Conservation (phyloP, 2,329 filamentous ascomycete species). For the Chaetomiaceae sp. region DNA sequence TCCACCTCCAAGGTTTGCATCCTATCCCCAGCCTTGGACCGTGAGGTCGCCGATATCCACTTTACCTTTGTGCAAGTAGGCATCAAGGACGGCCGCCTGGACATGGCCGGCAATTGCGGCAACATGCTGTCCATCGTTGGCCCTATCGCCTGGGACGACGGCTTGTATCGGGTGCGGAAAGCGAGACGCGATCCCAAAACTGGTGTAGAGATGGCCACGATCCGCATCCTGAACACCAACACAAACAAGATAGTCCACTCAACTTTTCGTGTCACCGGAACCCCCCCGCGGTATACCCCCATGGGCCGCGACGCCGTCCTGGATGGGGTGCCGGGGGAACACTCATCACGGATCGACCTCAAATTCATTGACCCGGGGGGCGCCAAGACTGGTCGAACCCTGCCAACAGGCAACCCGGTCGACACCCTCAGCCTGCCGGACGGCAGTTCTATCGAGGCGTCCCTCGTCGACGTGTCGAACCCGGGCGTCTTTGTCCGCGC, state of each 20-base stretch:
- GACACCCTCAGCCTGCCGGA: conserved; percentile 32
- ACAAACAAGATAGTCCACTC: conserved; percentile 52
- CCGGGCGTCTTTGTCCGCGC: conserved; percentile 39
- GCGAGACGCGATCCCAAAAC: conserved; percentile 10
- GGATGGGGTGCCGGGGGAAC: conserved; percentile 38
- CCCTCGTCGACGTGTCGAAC: conserved; percentile 40
- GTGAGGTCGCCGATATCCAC: conserved; percentile 22
- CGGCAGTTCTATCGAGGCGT: conserved; percentile 31
- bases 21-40: conserved; percentile 41
- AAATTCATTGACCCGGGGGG: conserved; percentile 39
- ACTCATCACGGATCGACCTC: conserved; percentile 35
- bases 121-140: conserved; percentile 68
- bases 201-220: conserved; percentile 34
- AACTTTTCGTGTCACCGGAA: conserved; percentile 34
- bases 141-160: conserved; percentile 57
- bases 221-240: conserved; percentile 67
- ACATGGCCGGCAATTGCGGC: conserved; percentile 69
- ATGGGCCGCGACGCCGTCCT: conserved; percentile 36
- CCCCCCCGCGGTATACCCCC: conserved; percentile 31
- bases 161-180: conserved; percentile 36
- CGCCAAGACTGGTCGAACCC: conserved; percentile 37
- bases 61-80: conserved; percentile 70
- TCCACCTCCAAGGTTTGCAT: conserved; percentile 69
- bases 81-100: conserved; percentile 56
- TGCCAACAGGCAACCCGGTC: conserved; percentile 37